Percentiles rank a stretch among this genome's conserved stretches.
Conservation (phyloP, 306 rosid genomes). For the Pyrus communis region DNA sequence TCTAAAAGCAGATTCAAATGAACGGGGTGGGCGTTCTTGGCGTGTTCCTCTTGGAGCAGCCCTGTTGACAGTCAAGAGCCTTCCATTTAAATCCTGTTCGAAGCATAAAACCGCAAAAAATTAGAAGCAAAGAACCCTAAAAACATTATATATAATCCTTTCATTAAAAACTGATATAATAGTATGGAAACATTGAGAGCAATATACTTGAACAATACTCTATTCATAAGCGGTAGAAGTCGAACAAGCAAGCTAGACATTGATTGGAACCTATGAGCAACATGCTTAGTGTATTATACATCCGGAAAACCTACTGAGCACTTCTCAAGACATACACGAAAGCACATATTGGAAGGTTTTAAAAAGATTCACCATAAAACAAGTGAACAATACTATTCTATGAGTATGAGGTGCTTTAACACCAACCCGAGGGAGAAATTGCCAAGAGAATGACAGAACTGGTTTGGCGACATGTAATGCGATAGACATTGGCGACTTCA, state of each 20-base stretch:
- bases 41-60: constrained; percentile 80
- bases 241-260: neutral
- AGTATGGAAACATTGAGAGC: neutral
- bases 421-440: neutral
- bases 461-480: neutral
- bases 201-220: neutral
- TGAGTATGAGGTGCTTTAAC: neutral
- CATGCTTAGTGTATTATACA: neutral
- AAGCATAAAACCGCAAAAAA: neutral
- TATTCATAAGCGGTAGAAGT: no score
- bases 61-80: constrained; percentile 76
- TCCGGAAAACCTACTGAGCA: neutral
- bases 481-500: neutral
- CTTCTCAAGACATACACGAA: neutral
- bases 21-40: constrained; percentile 53
- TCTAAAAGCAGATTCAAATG: constrained; percentile 33
- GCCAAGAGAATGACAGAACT: neutral
- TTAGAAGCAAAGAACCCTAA: neutral
- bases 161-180: neutral
- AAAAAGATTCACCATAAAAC: no score
- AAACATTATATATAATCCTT: neutral
- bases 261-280: neutral
- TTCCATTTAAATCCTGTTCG: constrained; percentile 65
- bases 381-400: neutral
- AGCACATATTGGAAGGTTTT: neutral